These are phyloP conservation scores for Zymoseptoria crescenta DNA, from an alignment of 2,329 filamentous ascomycete species.

Conservation along the genomic window DNA sequence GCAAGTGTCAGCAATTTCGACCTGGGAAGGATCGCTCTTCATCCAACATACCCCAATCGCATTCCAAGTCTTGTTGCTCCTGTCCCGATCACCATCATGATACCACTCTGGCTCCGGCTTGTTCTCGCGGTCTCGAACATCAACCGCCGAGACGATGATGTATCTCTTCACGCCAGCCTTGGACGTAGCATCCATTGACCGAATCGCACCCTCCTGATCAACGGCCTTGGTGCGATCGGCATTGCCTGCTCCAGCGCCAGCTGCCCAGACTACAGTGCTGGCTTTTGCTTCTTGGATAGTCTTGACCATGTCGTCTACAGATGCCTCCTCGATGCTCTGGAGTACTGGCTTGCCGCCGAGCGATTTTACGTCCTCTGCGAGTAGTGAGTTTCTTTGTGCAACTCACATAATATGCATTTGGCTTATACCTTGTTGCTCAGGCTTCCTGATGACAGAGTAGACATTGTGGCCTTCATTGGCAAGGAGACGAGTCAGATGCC, in stretches of 20 bases:
- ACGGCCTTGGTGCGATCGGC: constrained; percentile 50
- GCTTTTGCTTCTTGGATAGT: constrained; percentile 32
- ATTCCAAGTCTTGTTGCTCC: constrained; percentile 33
- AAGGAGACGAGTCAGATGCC: constrained; percentile 28
- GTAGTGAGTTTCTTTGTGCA: constrained; percentile 19
- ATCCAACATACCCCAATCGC: constrained; percentile 25
- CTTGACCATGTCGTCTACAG: constrained; percentile 31
- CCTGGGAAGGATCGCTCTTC: background rate
- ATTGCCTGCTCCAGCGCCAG: constrained; percentile 31
- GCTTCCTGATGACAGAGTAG: constrained; percentile 29
- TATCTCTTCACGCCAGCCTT: constrained; percentile 52
- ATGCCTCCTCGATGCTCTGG: constrained; percentile 36
- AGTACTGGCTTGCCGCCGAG: constrained; percentile 39
- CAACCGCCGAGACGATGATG: constrained; percentile 56
- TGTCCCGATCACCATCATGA: constrained; percentile 31
- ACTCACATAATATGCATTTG: background rate
- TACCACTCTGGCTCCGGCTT: constrained; percentile 39
- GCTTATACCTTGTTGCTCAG: constrained; percentile 21
- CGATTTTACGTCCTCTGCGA: constrained; percentile 26
- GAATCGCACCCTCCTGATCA: constrained; percentile 56
- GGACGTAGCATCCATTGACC: constrained; percentile 54
- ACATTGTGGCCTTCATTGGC: constrained; percentile 23
- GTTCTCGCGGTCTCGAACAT: constrained; percentile 42
- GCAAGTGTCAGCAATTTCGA: background rate
- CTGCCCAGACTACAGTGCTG: constrained; percentile 28